A percentile compares a stretch with the other conserved stretches of the same genome.
Evolutionary conservation across 1,139 yeast species (phyloP).

Genomic region (Candida tunisiensis): DNA sequence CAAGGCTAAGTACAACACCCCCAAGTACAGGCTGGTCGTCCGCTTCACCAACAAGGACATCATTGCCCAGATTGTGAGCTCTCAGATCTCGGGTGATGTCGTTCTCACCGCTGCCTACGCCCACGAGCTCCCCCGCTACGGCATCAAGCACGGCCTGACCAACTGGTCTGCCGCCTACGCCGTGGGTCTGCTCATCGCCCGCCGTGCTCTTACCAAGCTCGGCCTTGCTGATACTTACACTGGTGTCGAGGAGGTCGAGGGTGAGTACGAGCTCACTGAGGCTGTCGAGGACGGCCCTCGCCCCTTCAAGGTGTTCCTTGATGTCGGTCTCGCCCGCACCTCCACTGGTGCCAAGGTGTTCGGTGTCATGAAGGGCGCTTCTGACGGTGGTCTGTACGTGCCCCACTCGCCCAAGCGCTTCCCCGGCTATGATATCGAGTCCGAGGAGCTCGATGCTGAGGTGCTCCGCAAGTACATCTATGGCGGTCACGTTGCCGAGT

Average conservation of each 20-base stretch:
- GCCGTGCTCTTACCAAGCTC: slow-evolving; percentile 97
- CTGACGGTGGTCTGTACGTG: slow-evolving; percentile 99
- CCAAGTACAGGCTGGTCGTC: slow-evolving; percentile 99
- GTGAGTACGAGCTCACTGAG: slow-evolving; percentile 97
- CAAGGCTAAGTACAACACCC: slow-evolving; percentile 99
- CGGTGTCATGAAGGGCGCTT: slow-evolving; percentile 99
- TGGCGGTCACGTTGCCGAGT: slow-evolving; percentile 99
- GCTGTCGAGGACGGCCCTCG: slow-evolving; percentile 99
- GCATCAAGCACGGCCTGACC: slow-evolving; percentile 97
- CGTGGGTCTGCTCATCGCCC: slow-evolving; percentile 95
- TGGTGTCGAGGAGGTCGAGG: slow-evolving; percentile 99
- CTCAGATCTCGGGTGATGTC: slow-evolving; percentile 94
- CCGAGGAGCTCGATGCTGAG: slow-evolving; percentile 97
- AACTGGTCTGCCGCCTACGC: slow-evolving; percentile 99
- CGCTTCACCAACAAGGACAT: slow-evolving; percentile 99
- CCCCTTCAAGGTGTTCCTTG: slow-evolving; percentile 99
- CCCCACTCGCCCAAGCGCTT: slow-evolving; percentile 99
- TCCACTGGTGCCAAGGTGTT: slow-evolving; percentile 99
- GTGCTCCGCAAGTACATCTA: slow-evolving; percentile 97
- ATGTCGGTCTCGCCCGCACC: slow-evolving; percentile 99
- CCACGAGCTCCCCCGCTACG: slow-evolving; percentile 97
- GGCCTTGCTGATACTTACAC: slow-evolving; percentile 96
- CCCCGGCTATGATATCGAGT: slow-evolving; percentile 99
- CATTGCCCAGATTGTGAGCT: slow-evolving; percentile 93
- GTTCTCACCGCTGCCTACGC: slow-evolving; percentile 97